Percentiles rank a stretch among this genome's conserved stretches.
phyloP scores from a whole-genome alignment of 2,329 filamentous ascomycete species.

The Ceratocystiopsis minuta region DNA sequence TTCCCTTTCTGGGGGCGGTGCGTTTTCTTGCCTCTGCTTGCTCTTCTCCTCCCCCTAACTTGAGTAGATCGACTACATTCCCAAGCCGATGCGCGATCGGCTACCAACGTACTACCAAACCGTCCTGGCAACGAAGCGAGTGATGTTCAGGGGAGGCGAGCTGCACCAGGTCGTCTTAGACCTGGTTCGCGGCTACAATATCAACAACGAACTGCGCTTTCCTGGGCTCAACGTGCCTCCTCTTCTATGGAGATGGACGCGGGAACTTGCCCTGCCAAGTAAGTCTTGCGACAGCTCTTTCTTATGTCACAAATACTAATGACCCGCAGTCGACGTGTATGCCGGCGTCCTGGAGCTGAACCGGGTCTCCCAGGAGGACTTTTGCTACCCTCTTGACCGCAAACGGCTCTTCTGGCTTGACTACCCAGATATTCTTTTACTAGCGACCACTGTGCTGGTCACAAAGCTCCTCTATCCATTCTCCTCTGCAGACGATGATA shows the following conservation, averaged over 20 bases:
- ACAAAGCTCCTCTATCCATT: conserved; percentile 70
- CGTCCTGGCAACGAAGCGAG: conserved; percentile 33
- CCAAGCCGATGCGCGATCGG: conserved; percentile 45
- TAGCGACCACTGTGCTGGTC: conserved; percentile 53
- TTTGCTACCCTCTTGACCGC: conserved; percentile 35
- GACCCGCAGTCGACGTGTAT: conserved; percentile 42
- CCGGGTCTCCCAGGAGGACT: conserved; percentile 30
- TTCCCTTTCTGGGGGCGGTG: conserved; percentile 56
- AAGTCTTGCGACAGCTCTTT: conserved; percentile 13
- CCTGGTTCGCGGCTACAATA: conserved; percentile 43
- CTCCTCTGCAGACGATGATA: too few relatives aligned
- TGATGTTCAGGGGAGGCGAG: conserved; percentile 29
- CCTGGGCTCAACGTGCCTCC: conserved; percentile 55
- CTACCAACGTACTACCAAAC: conserved; percentile 44
- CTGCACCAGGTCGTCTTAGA: conserved; percentile 48
- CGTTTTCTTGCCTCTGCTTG: conserved; percentile 1
- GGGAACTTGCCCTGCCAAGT: conserved; percentile 59
- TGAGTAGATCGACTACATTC: conserved; percentile 34
- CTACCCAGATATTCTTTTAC: conserved; percentile 58
- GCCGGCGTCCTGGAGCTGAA: conserved; percentile 39
- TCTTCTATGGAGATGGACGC: conserved; percentile 51
- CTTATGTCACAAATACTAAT: conserved; percentile 1
- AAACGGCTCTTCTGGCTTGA: conserved; percentile 30
- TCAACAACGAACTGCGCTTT: conserved; percentile 51
- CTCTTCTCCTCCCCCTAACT: background rate